These are phyloP conservation scores for Arabis alpina DNA, from an alignment of 345 rosid species.

Conservation along the genomic window DNA sequence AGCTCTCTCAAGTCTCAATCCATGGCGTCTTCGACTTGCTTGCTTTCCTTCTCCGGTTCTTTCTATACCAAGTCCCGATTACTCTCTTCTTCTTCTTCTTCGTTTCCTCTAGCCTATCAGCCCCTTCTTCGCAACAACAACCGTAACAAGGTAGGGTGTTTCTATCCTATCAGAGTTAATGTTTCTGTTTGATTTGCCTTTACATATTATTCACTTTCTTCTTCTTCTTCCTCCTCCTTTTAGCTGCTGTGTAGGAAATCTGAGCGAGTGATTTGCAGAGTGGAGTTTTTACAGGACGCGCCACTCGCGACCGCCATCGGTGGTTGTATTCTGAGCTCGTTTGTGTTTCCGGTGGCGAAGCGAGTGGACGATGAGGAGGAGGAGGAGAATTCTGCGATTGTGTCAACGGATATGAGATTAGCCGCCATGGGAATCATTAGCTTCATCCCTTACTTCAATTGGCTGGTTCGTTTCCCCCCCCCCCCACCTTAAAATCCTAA, in stretches of 20 bases:
- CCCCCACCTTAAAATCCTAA: neutral
- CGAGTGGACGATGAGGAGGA: constrained; percentile 45
- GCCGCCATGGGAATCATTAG: constrained; percentile 93
- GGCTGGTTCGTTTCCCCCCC: constrained; percentile 61
- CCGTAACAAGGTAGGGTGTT: constrained; percentile 42
- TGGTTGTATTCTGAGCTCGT: constrained; percentile 72
- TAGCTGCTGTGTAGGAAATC: constrained; percentile 36
- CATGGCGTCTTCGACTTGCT: constrained; percentile 38
- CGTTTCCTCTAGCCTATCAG: neutral
- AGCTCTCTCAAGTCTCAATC: constrained; percentile 1
- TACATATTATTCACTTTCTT: too few species aligned
- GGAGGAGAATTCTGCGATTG: constrained; percentile 55
- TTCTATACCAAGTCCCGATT: constrained; percentile 30
- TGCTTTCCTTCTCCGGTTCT: constrained; percentile 23
- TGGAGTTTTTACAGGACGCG: constrained; percentile 68
- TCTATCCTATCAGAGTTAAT: neutral
- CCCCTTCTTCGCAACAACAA: constrained; percentile 1
- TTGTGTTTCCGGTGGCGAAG: constrained; percentile 56
- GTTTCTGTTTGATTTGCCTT: neutral
- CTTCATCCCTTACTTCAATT: constrained; percentile 93
- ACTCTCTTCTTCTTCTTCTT: constrained; percentile 7
- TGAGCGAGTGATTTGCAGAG: constrained; percentile 55
- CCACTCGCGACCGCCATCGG: constrained; percentile 79
- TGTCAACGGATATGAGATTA: constrained; percentile 71
- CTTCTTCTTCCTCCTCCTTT: neutral